These are phyloP conservation scores for Butyriboletus loyo DNA, from an alignment of 768 basidiomycete genomes.

Conservation along the genomic window DNA sequence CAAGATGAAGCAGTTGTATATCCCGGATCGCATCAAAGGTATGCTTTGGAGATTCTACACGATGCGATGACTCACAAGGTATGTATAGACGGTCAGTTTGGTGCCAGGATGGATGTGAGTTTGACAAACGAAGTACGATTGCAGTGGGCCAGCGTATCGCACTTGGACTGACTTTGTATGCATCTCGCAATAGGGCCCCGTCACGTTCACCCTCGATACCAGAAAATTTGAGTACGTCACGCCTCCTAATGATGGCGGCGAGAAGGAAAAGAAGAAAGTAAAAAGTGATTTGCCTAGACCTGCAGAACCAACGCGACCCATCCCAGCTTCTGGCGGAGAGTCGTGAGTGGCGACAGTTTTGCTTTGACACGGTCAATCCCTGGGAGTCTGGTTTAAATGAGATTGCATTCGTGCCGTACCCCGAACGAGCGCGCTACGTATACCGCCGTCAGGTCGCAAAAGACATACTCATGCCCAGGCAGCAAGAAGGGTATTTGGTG, in stretches of 20 bases:
- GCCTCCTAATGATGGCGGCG: conserved; percentile 5
- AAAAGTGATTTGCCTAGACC: conserved; percentile 1
- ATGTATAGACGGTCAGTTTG: conserved; percentile 80
- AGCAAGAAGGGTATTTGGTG: neutral
- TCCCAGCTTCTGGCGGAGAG: neutral
- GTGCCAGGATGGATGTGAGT: conserved; percentile 93
- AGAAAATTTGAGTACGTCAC: conserved; percentile 70
- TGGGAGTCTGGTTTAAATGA: neutral
- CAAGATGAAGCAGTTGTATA: conserved; percentile 62
- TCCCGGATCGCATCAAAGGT: conserved; percentile 80
- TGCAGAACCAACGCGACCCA: conserved; percentile 4
- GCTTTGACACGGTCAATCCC: neutral
- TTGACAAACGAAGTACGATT: conserved; percentile 78
- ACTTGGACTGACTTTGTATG: neutral
- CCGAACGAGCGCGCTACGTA: neutral
- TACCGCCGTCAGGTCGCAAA: neutral
- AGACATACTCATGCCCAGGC: neutral
- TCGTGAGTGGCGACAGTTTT: conserved; percentile 2
- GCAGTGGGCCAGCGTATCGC: neutral
- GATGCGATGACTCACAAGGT: neutral
- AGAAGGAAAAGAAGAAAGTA: conserved; percentile 10
- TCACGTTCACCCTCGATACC: conserved; percentile 82
- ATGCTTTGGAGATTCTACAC: neutral
- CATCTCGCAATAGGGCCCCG: conserved; percentile 57
- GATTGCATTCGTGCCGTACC: neutral